phyloP scores from a whole-genome alignment of 148 eudicot species.

The Vaccinium vitisidaea region DNA sequence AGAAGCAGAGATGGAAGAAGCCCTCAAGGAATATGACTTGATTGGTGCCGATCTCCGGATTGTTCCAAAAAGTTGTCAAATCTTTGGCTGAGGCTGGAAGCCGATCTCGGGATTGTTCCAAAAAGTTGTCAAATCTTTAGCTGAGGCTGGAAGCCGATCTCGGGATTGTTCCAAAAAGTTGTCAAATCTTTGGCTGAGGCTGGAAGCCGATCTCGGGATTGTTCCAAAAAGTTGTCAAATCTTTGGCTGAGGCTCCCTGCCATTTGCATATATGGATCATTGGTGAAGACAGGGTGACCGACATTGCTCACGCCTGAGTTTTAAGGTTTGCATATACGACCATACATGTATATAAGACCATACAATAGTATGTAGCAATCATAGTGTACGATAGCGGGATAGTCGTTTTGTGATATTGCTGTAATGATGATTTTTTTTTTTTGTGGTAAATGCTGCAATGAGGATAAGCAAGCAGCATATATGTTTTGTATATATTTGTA shows the following conservation, averaged over 20 bases:
- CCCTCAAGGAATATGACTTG: constrained; percentile 52
- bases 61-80: constrained; percentile 49
- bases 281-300: constrained; percentile 59
- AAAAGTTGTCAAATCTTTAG: constrained; percentile 48
- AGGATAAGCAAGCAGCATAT: background rate
- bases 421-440: too few relatives aligned
- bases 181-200: constrained; percentile 49
- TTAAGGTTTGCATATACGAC: background rate
- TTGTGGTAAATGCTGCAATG: background rate
- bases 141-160: constrained; percentile 72
- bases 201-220: constrained; percentile 85
- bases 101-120: constrained; percentile 79
- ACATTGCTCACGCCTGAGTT: background rate
- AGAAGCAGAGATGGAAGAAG: constrained; percentile 86
- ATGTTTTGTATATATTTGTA: background rate
- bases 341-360: background rate
- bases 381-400: background rate
- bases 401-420: background rate
- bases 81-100: constrained; percentile 50
- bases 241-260: constrained; percentile 60
- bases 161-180: constrained; percentile 62
- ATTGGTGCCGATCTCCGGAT: constrained; percentile 81
- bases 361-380: too few relatives aligned
- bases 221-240: constrained; percentile 51
- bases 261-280: constrained; percentile 77